phyloP scores from a whole-genome alignment of 2,329 filamentous ascomycete genomes.

The Xylaria digitata region DNA sequence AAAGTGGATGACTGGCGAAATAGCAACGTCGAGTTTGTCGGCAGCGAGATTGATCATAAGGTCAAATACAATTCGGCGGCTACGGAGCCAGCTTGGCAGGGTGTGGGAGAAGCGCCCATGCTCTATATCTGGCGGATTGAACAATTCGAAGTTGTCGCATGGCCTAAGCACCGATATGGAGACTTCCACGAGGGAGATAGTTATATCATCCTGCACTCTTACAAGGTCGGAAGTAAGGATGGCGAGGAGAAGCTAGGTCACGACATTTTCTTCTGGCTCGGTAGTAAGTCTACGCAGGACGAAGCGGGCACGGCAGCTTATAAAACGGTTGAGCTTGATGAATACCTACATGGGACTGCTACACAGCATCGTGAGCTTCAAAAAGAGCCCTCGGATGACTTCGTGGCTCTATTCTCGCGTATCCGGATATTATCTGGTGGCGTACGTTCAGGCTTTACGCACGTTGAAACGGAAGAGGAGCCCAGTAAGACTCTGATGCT shows the following conservation, averaged over 20 bases:
- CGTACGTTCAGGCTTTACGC: conserved; percentile 70
- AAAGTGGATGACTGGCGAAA: conserved; percentile 75
- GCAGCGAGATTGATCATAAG: conserved; percentile 71
- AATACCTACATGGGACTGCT: conserved; percentile 71
- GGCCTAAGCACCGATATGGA: conserved; percentile 67
- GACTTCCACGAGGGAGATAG: conserved; percentile 76
- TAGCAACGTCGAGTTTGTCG: conserved; percentile 75
- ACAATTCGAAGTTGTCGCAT: conserved; percentile 71
- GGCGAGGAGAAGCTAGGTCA: conserved; percentile 62
- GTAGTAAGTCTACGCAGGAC: conserved; percentile 72
- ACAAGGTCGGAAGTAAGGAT: conserved; percentile 61
- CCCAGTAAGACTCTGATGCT: conserved; percentile 61
- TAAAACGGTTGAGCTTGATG: conserved; percentile 77
- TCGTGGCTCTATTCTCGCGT: conserved; percentile 69
- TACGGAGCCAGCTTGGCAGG: conserved; percentile 75
- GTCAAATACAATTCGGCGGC: conserved; percentile 75
- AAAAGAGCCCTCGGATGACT: conserved; percentile 67
- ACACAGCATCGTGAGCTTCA: conserved; percentile 75
- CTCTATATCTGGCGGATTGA: conserved; percentile 75
- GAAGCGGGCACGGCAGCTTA: conserved; percentile 76
- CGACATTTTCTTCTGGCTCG: conserved; percentile 78
- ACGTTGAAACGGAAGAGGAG: conserved; percentile 64
- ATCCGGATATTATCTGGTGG: conserved; percentile 71
- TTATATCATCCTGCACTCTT: conserved; percentile 73
- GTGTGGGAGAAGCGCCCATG: conserved; percentile 65